phyloP scores from a whole-genome alignment of 169 alveolate genomes.

The Eimeria necatrix region DNA sequence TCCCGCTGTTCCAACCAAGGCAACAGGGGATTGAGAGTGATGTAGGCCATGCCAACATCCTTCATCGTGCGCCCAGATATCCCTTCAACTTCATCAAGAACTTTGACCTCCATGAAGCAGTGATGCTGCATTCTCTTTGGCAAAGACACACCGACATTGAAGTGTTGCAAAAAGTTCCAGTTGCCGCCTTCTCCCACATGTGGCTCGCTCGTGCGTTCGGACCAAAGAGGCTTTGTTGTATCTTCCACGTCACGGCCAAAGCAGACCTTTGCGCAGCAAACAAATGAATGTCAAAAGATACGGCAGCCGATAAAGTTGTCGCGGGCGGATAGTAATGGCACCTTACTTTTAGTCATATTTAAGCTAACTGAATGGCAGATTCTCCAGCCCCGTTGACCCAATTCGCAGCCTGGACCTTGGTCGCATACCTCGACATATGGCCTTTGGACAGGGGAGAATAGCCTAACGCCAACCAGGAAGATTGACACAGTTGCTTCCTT shows the following conservation, averaged over 20 bases:
- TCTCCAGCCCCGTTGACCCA: too few relatives aligned
- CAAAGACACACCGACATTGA: constrained; percentile 85
- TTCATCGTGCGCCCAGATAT: constrained; percentile 79
- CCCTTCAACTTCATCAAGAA: constrained; percentile 72
- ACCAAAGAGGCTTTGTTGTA: constrained; percentile 89
- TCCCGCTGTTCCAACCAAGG: constrained; percentile 91
- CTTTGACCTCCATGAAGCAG: constrained; percentile 87
- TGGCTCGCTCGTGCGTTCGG: constrained; percentile 87
- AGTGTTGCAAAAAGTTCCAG: constrained; percentile 85
- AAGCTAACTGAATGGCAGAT: too few relatives aligned
- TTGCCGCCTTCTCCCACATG: constrained; percentile 84
- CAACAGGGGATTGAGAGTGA: constrained; percentile 88
- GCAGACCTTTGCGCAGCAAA: constrained; percentile 81
- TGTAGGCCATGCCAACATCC: constrained; percentile 88
- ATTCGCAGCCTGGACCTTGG: too few relatives aligned
- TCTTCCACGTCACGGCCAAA: constrained; percentile 91
- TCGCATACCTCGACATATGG: constrained; percentile 86
- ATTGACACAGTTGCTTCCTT: constrained; percentile 88
- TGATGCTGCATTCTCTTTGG: constrained; percentile 94
- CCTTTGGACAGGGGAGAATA: constrained; percentile 88
- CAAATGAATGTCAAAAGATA: not conserved
- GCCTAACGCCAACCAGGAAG: constrained; percentile 91
- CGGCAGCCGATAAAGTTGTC: too few relatives aligned
- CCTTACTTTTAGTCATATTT: too few relatives aligned
- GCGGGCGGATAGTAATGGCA: too few relatives aligned